These are phyloP conservation scores for Thermoascus crustaceus DNA, from an alignment of 2,329 filamentous ascomycete species.

Conservation along the genomic window DNA sequence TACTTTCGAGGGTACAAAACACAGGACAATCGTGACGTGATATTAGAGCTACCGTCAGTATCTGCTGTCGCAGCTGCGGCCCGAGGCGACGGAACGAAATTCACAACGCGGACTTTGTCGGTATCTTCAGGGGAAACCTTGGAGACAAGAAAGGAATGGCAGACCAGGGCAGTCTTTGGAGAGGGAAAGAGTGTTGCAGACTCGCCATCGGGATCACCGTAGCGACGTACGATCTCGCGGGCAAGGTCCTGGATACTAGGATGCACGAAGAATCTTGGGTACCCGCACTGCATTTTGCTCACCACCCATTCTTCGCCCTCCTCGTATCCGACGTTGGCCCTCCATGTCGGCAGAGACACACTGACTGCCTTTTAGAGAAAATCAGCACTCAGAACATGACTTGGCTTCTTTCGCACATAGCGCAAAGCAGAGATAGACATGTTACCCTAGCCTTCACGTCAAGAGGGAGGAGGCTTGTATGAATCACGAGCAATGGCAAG, in stretches of 20 bases:
- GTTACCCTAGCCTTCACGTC: too few species aligned
- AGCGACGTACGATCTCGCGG: slow-evolving; percentile 54
- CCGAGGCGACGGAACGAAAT: slow-evolving; percentile 51
- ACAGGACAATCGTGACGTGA: slow-evolving; percentile 56
- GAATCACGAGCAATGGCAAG: not conserved
- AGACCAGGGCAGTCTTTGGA: slow-evolving; percentile 58
- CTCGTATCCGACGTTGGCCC: slow-evolving; percentile 83
- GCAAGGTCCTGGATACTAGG: slow-evolving; percentile 69
- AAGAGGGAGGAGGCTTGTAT: not conserved
- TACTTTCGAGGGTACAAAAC: slow-evolving; percentile 62
- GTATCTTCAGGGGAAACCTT: slow-evolving; percentile 23
- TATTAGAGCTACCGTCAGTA: slow-evolving; percentile 5
- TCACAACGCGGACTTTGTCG: slow-evolving; percentile 47
- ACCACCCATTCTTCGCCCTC: slow-evolving; percentile 86
- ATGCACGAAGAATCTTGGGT: slow-evolving; percentile 92
- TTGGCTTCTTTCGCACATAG: too few species aligned
- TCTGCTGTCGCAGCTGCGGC: slow-evolving; percentile 51
- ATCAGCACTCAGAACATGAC: not conserved
- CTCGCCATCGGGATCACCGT: slow-evolving; percentile 49
- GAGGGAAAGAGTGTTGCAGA: slow-evolving; percentile 77
- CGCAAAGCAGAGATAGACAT: too few species aligned
- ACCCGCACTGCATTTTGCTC: slow-evolving; percentile 76
- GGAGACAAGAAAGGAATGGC: slow-evolving; percentile 60
- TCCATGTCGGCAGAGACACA: slow-evolving; percentile 91
- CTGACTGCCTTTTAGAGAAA: slow-evolving; percentile 67